Evolutionary conservation across 202 grass and related monocot genomes (phyloP), one percentile per base, ranked within the genome.

Genomic region (Bolboschoenoplectus hybrid): DNA sequence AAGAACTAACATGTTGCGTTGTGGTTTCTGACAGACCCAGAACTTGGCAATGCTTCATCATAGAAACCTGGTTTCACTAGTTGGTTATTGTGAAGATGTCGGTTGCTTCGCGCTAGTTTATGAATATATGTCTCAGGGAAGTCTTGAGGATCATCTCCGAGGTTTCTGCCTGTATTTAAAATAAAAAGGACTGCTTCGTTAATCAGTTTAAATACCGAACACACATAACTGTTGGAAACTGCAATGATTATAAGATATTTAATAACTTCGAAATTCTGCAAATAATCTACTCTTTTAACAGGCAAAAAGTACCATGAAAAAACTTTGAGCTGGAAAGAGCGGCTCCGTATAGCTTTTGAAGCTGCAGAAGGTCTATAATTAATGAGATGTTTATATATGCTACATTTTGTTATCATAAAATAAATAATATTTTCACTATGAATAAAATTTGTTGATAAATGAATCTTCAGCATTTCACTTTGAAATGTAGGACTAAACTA

Each of bases 41-140:
- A 92, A 81, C 41, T 92, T 97, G 10, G 84, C 91, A 11, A 85
- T 84, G 55, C 85, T 97, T 44, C 89, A 97, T 68, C 94, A 97
- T 63, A 89, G 76, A 46, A 92, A 97, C 79, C 36, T 93, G 12
- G 85, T 97, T 16, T 85, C 91, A 58, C 68, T 92, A 70, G 80
- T 96, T 71, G 91, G 91, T 5, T 92, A 93, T 64, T 89, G 88
- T 57, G 89, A 88, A 26, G 91, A 92, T 80, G 63, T 84, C 8
- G 46, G 86, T 49, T 87, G 86, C 32, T 81, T 91, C 8, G 91
- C 93, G 12, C 77, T 95, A 7, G 83, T 93, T 81, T 95, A 90
- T 36, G 93, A 95, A 39, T 92, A 85, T 43, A 92, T 94, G 89
- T 47, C 87, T 79, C 58, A 76, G 38, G 93, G 93, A 84, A 96